Percentiles rank a stretch among this genome's conserved stretches.
These are phyloP conservation scores for Xylaria sp. DNA, from an alignment of 2,329 filamentous ascomycete genomes.

Conservation along the genomic window DNA sequence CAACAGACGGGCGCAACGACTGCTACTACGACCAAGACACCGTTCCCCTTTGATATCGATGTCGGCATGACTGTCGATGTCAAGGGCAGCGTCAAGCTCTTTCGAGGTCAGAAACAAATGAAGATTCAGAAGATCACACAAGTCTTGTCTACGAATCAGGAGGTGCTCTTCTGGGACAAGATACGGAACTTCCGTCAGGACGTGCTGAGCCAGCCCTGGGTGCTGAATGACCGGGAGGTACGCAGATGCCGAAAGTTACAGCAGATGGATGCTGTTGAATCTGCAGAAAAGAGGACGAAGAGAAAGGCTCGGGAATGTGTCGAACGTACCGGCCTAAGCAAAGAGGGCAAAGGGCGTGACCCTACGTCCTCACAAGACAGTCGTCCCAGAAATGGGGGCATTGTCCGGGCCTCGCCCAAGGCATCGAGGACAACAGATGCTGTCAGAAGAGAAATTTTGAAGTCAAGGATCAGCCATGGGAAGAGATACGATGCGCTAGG, in stretches of 20 bases:
- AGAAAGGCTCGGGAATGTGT: conserved; percentile 19
- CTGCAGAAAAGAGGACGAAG: conserved; percentile 21
- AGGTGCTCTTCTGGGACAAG: conserved; percentile 57
- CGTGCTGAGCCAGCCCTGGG: conserved; percentile 50
- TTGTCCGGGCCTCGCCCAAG: conserved; percentile 7
- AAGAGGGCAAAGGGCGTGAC: neutral
- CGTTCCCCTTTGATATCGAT: conserved; percentile 30
- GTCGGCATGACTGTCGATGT: conserved; percentile 53
- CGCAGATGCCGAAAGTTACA: conserved; percentile 46
- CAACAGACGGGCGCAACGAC: neutral
- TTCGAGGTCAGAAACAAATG: conserved; percentile 47
- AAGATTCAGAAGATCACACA: conserved; percentile 46
- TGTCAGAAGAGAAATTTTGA: conserved; percentile 17
- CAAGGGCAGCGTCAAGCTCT: conserved; percentile 48
- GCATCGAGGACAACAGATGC: conserved; percentile 18
- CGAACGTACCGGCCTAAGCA: neutral
- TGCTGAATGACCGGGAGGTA: conserved; percentile 45
- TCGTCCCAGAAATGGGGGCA: conserved; percentile 4
- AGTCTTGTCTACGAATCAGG: conserved; percentile 49
- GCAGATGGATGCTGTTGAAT: conserved; percentile 30
- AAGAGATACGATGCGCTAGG: conserved; percentile 34
- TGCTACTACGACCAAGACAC: neutral
- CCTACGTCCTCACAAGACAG: neutral
- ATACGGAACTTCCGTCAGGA: conserved; percentile 44
- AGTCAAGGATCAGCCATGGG: conserved; percentile 15